These are phyloP conservation scores for Puccinia hordei DNA, from an alignment of 1,284 basidiomycete genomes.

Conservation along the genomic window DNA sequence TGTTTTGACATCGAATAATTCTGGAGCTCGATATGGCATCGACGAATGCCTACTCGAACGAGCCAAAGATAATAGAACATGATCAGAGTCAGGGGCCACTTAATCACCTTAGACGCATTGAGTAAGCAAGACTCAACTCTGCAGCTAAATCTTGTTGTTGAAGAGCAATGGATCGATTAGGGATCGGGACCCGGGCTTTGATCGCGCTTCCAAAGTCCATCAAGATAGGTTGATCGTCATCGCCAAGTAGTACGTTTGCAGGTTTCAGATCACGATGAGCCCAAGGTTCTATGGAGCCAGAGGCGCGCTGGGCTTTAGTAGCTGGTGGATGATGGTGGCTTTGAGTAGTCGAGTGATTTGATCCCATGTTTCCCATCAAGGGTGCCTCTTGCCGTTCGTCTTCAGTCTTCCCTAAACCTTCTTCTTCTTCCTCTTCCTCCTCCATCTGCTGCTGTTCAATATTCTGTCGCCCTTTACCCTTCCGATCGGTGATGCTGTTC, in stretches of 20 bases:
- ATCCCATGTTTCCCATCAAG: conserved; percentile 36
- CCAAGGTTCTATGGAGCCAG: conserved; percentile 23
- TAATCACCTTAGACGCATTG: neutral
- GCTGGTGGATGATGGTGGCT: conserved; percentile 8
- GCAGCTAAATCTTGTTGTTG: conserved; percentile 56
- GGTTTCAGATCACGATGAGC: conserved; percentile 49
- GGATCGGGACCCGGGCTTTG: conserved; percentile 56
- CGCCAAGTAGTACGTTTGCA: conserved; percentile 58
- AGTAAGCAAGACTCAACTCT: conserved; percentile 38
- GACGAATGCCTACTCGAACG: conserved; percentile 53
- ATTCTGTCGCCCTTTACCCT: conserved; percentile 33
- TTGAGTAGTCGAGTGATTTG: conserved; percentile 20
- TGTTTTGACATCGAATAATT: conserved; percentile 59
- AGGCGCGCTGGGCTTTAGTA: neutral
- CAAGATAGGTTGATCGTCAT: conserved; percentile 56
- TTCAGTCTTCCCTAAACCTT: conserved; percentile 31
- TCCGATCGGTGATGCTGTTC: conserved; percentile 2
- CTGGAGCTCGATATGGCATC: conserved; percentile 60
- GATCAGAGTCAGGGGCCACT: neutral
- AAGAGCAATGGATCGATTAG: conserved; percentile 56
- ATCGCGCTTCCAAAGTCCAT: conserved; percentile 60
- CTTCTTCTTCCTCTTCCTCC: conserved; percentile 44
- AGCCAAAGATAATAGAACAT: neutral
- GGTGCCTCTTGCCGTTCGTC: conserved; percentile 40
- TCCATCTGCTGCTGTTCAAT: conserved; percentile 1